Evolutionary conservation across 768 basidiomycete genomes (phyloP).

Genomic region (Termitomyces sp.): DNA sequence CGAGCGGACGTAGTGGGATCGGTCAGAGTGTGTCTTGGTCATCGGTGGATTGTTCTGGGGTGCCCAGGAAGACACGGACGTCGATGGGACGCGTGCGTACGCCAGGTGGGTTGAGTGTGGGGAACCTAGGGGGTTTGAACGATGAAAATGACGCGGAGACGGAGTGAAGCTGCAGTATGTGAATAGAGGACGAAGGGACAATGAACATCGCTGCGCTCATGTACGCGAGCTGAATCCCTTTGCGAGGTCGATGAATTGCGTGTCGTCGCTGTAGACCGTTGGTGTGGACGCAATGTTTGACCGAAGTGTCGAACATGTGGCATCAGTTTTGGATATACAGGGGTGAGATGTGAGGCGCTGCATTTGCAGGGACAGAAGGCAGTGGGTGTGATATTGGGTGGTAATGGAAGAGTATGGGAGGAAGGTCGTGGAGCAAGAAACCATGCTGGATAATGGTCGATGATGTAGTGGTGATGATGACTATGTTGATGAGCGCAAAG

Average conservation of each 20-base stretch:
- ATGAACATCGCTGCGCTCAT: constrained; percentile 49
- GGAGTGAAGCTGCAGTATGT: not conserved
- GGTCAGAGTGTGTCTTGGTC: constrained; percentile 4
- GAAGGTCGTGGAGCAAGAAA: constrained; percentile 15
- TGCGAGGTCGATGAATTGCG: constrained; percentile 44
- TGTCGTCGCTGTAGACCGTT: not conserved
- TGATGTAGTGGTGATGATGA: too few species aligned
- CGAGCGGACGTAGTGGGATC: constrained; percentile 32
- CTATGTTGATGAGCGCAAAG: too few species aligned
- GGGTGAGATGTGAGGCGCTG: constrained; percentile 24
- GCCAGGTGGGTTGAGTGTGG: not conserved
- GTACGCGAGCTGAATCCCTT: constrained; percentile 51
- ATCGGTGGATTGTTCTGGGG: not conserved
- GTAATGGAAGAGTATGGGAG: not conserved
- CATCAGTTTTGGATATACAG: constrained; percentile 14
- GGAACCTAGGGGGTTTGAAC: not conserved
- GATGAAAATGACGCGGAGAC: not conserved
- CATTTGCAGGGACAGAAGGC: constrained; percentile 26
- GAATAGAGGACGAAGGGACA: constrained; percentile 13
- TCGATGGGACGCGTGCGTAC: not conserved
- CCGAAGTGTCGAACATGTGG: not conserved
- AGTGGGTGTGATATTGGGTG: constrained; percentile 12
- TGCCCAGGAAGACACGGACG: constrained; percentile 4
- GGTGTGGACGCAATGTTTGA: not conserved
- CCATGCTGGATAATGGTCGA: constrained; percentile 12